phyloP scores from a whole-genome alignment of 1,139 yeast genomes.

The Diutina rugosa region DNA sequence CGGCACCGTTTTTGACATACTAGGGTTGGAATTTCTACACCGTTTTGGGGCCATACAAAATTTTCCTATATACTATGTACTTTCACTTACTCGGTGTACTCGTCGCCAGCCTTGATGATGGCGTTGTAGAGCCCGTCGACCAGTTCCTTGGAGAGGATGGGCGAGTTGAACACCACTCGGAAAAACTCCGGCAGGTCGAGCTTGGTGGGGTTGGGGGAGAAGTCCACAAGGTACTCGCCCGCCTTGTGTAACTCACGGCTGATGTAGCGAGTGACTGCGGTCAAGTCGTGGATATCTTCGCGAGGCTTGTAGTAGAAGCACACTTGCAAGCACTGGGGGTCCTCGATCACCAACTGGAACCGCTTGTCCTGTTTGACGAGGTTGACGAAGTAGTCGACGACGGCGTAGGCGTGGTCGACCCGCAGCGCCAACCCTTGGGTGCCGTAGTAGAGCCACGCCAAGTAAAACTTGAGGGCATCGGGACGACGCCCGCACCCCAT shows the following conservation, averaged over 20 bases:
- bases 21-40: too few species aligned
- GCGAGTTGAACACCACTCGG: constrained; percentile 76
- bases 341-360: constrained; percentile 40
- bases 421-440: constrained; percentile 40
- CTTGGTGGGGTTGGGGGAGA: constrained; percentile 59
- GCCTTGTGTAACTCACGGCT: constrained; percentile 47
- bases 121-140: background rate
- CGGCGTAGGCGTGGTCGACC: constrained; percentile 59
- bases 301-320: constrained; percentile 64
- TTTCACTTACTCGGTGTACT: background rate
- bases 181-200: constrained; percentile 59
- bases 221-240: constrained; percentile 66
- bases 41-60: background rate
- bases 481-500: constrained; percentile 90
- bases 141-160: constrained; percentile 12
- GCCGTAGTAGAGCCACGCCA: constrained; percentile 79
- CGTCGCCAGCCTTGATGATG: background rate
- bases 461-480: constrained; percentile 66
- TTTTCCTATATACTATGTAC: too few species aligned
- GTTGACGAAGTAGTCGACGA: constrained; percentile 47
- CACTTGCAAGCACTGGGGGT: constrained; percentile 74
- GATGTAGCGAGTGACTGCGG: constrained; percentile 49
- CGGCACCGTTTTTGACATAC: background rate
- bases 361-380: constrained; percentile 20
- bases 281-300: constrained; percentile 22